phyloP scores from a whole-genome alignment of 495 filamentous ascomycete species.

The Annulohypoxylon nitens region DNA sequence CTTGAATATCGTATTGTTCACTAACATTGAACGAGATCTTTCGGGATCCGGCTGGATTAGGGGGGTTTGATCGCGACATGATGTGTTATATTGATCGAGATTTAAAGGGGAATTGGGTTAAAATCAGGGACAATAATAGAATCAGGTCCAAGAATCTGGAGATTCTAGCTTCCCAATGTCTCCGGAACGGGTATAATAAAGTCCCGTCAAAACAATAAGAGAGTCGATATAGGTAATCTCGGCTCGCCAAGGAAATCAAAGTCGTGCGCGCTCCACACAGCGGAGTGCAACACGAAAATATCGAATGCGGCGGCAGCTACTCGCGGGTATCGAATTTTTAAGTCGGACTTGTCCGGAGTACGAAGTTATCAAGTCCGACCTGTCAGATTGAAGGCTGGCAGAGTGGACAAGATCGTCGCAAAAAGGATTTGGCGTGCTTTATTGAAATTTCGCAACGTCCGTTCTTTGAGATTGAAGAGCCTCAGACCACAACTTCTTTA shows the following conservation, averaged over 20 bases:
- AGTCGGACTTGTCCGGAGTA: constrained; percentile 15
- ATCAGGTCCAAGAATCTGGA: constrained; percentile 17
- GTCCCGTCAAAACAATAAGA: constrained; percentile 34
- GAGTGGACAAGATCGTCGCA: constrained; percentile 28
- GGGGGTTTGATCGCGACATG: constrained; percentile 58
- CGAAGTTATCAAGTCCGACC: constrained; percentile 6
- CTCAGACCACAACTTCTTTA: constrained; percentile 33
- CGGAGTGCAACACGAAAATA: constrained; percentile 34
- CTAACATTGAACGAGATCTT: constrained; percentile 99
- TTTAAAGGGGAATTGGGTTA: constrained; percentile 5
- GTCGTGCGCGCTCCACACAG: constrained; percentile 40
- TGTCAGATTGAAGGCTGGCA: neutral
- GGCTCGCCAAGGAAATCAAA: constrained; percentile 39
- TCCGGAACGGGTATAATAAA: constrained; percentile 37
- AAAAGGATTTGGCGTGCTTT: constrained; percentile 20
- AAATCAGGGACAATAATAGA: constrained; percentile 14
- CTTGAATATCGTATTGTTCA: constrained; percentile 99
- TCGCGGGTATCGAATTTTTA: constrained; percentile 20
- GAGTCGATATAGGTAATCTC: constrained; percentile 45
- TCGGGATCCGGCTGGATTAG: constrained; percentile 73
- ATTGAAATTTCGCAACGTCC: constrained; percentile 30
- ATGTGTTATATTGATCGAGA: constrained; percentile 21
- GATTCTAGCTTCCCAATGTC: constrained; percentile 24
- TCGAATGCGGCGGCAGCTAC: constrained; percentile 21
- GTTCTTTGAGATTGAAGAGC: constrained; percentile 29